Conservation (phyloP, 106 monocot species). For the Agapanthus africanus region DNA sequence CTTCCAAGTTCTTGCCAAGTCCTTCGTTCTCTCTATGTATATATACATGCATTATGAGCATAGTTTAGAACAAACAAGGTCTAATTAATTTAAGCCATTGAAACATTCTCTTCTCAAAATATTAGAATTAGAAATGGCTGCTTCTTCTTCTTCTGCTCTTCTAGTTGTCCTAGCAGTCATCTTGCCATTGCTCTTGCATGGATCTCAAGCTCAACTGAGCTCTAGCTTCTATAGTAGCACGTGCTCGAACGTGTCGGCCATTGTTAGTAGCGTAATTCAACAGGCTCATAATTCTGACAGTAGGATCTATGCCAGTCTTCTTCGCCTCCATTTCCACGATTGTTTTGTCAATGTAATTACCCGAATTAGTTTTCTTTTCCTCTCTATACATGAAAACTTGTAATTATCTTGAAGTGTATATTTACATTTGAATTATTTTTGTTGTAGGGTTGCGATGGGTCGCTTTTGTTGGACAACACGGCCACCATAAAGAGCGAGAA, state of each 20-base stretch:
- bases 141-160: too few species aligned
- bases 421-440: background rate
- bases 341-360: slow-evolving; percentile 49
- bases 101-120: too few species aligned
- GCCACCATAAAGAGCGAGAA: slow-evolving; percentile 31
- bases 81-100: too few species aligned
- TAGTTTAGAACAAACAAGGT: too few species aligned
- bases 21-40: too few species aligned
- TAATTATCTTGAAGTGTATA: background rate
- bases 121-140: too few species aligned
- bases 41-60: too few species aligned
- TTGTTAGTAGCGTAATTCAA: slow-evolving; percentile 13
- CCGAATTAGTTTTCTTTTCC: too few species aligned
- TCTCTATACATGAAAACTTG: background rate
- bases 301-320: slow-evolving; percentile 30
- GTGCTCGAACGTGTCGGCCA: slow-evolving; percentile 20
- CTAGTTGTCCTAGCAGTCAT: too few species aligned
- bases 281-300: slow-evolving; percentile 17
- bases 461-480: slow-evolving; percentile 29
- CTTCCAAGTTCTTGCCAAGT: too few species aligned
- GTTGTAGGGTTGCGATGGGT: slow-evolving; percentile 42
- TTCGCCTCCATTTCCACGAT: slow-evolving; percentile 49
- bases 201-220: slow-evolving; percentile 6
- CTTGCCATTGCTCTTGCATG: background rate
- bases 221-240: slow-evolving; percentile 19